These are phyloP conservation scores for Aspergillus pseudotamarii DNA, from an alignment of 2,329 filamentous ascomycete species.

Conservation along the genomic window DNA sequence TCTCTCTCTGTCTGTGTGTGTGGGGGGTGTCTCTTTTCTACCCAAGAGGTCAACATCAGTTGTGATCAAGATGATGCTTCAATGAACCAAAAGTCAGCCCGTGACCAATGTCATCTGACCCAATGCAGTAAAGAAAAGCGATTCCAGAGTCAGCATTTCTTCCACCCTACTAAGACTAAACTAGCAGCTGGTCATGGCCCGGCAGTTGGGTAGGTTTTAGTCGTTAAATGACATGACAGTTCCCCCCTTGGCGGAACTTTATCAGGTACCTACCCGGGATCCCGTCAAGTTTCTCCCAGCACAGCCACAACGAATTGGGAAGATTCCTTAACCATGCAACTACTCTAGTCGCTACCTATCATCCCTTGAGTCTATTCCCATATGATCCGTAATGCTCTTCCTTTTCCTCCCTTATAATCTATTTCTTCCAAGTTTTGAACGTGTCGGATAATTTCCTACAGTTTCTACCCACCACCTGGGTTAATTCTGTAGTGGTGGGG, in stretches of 20 bases:
- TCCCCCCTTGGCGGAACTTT: background rate
- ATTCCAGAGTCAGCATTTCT: background rate
- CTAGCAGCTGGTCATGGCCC: slow-evolving; percentile 1
- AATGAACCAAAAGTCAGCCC: background rate
- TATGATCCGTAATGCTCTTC: background rate
- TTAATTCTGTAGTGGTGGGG: background rate
- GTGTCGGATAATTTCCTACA: background rate
- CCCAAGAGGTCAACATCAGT: background rate
- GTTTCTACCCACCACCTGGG: background rate
- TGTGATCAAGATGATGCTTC: background rate
- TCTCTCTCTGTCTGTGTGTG: no score
- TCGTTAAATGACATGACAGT: background rate
- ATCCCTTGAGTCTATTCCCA: background rate
- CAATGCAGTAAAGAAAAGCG: background rate
- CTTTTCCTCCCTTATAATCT: background rate
- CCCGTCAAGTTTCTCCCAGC: background rate
- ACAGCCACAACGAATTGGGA: background rate
- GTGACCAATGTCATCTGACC: background rate
- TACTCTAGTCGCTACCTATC: background rate
- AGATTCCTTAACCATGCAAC: background rate
- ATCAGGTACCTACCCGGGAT: background rate
- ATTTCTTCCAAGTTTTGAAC: background rate
- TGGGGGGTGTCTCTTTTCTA: background rate
- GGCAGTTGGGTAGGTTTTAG: slow-evolving; percentile 7
- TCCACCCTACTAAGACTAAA: slow-evolving; percentile 3